Percentiles rank a stretch among this genome's conserved stretches.
Conservation (phyloP, 2,329 filamentous ascomycete genomes). For the Penicillium hesseltinei region DNA sequence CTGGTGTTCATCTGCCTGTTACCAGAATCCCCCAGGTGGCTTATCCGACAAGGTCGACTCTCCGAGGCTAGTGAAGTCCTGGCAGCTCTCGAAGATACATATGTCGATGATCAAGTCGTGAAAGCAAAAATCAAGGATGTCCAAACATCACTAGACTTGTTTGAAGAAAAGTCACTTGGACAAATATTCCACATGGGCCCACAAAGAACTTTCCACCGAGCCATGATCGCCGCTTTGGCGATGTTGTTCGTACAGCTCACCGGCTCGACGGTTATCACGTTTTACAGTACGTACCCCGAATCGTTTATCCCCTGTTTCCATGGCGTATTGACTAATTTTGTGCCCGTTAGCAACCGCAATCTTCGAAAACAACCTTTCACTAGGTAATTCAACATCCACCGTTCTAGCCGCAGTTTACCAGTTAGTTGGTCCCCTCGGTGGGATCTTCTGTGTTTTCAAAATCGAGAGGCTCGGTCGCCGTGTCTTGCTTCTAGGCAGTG, state of each 20-base stretch:
- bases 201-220: slow-evolving; percentile 21
- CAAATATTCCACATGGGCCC: slow-evolving; percentile 20
- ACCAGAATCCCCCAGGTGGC: slow-evolving; percentile 25
- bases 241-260: slow-evolving; percentile 21
- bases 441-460: slow-evolving; percentile 17
- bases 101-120: slow-evolving; percentile 5
- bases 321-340: not conserved
- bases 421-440: slow-evolving; percentile 21
- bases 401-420: slow-evolving; percentile 22
- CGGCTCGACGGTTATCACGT: slow-evolving; percentile 22
- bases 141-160: slow-evolving; percentile 15
- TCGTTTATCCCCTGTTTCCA: not conserved
- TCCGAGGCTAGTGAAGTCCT: slow-evolving; percentile 18
- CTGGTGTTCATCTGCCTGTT: slow-evolving; percentile 13
- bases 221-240: slow-evolving; percentile 12
- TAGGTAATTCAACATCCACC: slow-evolving; percentile 18
- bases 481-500: slow-evolving; percentile 19
- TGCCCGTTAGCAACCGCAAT: slow-evolving; percentile 17
- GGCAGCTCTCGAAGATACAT: slow-evolving; percentile 15
- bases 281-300: slow-evolving; percentile 17
- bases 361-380: slow-evolving; percentile 21
- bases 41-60: slow-evolving; percentile 16
- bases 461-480: slow-evolving; percentile 22
- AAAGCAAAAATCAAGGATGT: slow-evolving; percentile 18
- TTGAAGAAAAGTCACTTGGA: slow-evolving; percentile 11